Conservation (phyloP, 139 green algal species). For the Eudorina sp. region DNA sequence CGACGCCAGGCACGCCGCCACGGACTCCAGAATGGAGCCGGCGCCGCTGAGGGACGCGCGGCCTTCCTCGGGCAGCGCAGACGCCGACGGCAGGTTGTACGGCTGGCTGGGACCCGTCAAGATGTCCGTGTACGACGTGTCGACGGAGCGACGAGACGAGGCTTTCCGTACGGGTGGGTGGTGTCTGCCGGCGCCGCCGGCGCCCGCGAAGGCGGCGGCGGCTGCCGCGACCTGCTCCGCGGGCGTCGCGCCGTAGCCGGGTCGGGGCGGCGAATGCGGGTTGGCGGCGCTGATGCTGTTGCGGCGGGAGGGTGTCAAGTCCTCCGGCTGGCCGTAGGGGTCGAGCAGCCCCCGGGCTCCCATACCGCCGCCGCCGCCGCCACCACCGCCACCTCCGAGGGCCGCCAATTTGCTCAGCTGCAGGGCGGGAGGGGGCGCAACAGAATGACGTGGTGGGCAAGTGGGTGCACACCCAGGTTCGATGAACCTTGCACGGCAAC, state of each 20-base stretch:
- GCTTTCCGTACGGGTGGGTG: not conserved
- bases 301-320: too few species aligned
- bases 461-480: too few species aligned
- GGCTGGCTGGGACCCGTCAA: too few species aligned
- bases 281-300: not conserved
- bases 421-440: not conserved
- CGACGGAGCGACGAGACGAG: not conserved
- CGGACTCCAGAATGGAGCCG: constrained; percentile 27
- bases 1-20: not conserved
- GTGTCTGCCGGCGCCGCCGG: not conserved
- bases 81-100: too few species aligned
- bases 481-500: too few species aligned
- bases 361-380: not conserved
- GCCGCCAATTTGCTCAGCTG: constrained; percentile 28
- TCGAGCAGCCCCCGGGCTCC: not conserved
- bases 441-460: not conserved
- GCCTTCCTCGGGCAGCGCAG: not conserved
- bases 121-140: not conserved
- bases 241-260: not conserved
- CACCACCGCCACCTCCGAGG: not conserved
- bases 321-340: too few species aligned
- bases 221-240: not conserved
- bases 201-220: not conserved
- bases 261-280: not conserved
- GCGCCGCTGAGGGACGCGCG: too few species aligned